A percentile compares a stretch with the other conserved stretches of the same genome.
Conservation (phyloP, 2,329 filamentous ascomycete genomes). For the Pyrenophora graminea region DNA sequence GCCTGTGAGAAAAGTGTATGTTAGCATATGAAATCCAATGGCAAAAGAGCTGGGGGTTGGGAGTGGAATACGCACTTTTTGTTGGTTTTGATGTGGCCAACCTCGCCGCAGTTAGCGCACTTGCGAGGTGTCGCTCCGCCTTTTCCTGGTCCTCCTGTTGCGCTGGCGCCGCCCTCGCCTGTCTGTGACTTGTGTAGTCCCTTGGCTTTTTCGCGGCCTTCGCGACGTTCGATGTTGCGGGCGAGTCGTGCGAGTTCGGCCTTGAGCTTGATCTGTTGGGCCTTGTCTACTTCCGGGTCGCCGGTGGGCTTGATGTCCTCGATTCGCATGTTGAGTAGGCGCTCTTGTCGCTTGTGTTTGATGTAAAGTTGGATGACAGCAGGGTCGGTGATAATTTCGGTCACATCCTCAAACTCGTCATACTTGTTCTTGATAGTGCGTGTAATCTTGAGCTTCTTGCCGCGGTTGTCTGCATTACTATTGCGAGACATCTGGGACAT, state of each 20-base stretch:
- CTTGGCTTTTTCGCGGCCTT: conserved; percentile 90
- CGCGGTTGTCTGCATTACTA: conserved; percentile 63
- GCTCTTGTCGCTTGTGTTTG: conserved; percentile 72
- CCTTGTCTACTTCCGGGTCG: conserved; percentile 67
- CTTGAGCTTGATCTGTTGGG: conserved; percentile 65
- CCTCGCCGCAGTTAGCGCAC: conserved; percentile 95
- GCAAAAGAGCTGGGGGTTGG: not conserved
- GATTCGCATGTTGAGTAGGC: conserved; percentile 74
- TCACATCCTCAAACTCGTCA: conserved; percentile 61
- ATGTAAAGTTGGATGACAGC: conserved; percentile 89
- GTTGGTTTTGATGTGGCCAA: conserved; percentile 98
- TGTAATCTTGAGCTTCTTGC: conserved; percentile 73
- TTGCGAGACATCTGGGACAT: conserved; percentile 56
- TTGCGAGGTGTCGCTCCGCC: conserved; percentile 70
- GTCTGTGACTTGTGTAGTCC: conserved; percentile 53
- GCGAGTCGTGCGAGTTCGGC: conserved; percentile 81
- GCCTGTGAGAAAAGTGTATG: conserved; percentile 21
- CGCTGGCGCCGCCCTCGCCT: conserved; percentile 46
- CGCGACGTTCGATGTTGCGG: conserved; percentile 87
- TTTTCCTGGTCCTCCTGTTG: conserved; percentile 51
- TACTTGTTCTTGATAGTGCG: conserved; percentile 67
- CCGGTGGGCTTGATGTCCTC: conserved; percentile 67
- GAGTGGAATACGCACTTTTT: conserved; percentile 69
- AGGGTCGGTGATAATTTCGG: conserved; percentile 63
- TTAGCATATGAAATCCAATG: conserved; percentile 22